Evolutionary conservation across 805 yeast genomes (phyloP).

Genomic region (Saccharomycopsis selenospora): DNA sequence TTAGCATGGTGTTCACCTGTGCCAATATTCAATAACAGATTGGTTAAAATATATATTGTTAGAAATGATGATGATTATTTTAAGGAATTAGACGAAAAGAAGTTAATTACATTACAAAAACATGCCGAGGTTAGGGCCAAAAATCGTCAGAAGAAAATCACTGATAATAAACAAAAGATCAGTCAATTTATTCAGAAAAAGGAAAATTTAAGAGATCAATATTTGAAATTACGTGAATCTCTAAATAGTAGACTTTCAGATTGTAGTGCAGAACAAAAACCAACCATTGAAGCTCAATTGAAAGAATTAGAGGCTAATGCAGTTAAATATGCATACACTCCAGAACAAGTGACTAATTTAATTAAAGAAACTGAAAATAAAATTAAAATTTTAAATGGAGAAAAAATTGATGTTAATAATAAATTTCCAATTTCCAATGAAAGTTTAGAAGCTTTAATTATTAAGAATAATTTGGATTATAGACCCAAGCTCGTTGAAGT

Average conservation of each 20-base stretch:
- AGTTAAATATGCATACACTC: constrained; percentile 1
- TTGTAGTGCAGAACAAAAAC: neutral
- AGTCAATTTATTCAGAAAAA: constrained; percentile 13
- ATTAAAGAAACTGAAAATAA: neutral
- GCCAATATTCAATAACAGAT: constrained; percentile 42
- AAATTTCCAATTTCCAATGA: no score
- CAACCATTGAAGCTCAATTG: neutral
- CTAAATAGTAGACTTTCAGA: neutral
- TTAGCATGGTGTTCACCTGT: constrained; percentile 38
- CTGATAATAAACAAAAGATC: constrained; percentile 11
- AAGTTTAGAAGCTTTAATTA: neutral
- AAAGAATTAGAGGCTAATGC: neutral
- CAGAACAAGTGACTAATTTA: constrained; percentile 1
- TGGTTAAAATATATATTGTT: constrained; percentile 41
- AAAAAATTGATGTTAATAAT: neutral
- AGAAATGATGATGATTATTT: constrained; percentile 13
- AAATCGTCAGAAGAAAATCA: constrained; percentile 6
- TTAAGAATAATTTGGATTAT: neutral
- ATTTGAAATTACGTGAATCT: constrained; percentile 9
- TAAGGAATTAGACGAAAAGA: neutral
- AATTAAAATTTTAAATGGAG: neutral
- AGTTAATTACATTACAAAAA: neutral
- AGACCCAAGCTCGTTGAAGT: constrained; percentile 3
- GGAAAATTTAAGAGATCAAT: constrained; percentile 18
- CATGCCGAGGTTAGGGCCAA: neutral